Evolutionary conservation across 305 asterid species (phyloP).

Genomic region (Solanum hybrid): DNA sequence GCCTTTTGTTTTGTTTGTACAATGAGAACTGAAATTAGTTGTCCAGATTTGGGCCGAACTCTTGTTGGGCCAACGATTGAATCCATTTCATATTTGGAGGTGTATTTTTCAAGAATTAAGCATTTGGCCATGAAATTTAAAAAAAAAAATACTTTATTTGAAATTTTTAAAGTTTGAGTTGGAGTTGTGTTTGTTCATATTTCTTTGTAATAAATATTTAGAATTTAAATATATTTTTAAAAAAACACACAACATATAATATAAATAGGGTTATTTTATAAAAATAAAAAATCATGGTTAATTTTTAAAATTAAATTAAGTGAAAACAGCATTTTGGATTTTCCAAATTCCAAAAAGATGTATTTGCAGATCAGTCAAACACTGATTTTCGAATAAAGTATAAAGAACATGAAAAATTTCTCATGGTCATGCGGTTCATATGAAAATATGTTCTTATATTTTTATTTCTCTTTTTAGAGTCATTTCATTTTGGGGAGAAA

Average conservation of each 20-base stretch:
- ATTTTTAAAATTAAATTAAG: not conserved
- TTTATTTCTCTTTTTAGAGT: not conserved
- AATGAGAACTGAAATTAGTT: not conserved
- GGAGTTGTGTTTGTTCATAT: not conserved
- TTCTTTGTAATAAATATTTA: not conserved
- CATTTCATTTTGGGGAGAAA: not conserved
- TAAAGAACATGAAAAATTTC: not conserved
- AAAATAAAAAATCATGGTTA: not conserved
- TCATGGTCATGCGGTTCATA: not conserved
- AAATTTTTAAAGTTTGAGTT: not conserved
- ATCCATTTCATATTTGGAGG: not conserved
- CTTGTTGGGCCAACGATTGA: not conserved
- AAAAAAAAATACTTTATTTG: not conserved
- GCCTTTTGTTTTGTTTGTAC: not conserved
- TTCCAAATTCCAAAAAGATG: not conserved
- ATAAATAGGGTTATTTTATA: not conserved
- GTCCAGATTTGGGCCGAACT: not conserved
- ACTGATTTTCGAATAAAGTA: not conserved
- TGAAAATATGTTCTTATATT: not conserved
- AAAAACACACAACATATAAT: too few relatives aligned
- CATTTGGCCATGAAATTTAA: not conserved
- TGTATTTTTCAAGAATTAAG: not conserved
- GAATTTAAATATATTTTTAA: too few relatives aligned
- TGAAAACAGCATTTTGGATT: not conserved
- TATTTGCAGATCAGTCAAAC: not conserved